phyloP scores from a whole-genome alignment of 1,284 basidiomycete species.

The Tylopilus orsonianus region DNA sequence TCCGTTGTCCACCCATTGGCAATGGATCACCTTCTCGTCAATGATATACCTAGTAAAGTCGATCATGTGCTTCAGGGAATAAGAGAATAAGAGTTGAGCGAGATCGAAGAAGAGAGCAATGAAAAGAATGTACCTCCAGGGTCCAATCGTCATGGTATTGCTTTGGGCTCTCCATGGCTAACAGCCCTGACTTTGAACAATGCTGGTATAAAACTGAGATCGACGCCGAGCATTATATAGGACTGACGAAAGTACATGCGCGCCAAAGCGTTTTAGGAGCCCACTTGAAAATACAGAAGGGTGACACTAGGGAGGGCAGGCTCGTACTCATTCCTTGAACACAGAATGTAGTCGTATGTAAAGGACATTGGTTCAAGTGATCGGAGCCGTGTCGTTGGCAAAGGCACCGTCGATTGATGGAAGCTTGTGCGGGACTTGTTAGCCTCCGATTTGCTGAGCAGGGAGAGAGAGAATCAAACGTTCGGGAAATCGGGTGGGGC shows the following conservation, averaged over 20 bases:
- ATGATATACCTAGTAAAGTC: constrained; percentile 2
- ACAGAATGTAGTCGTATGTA: neutral
- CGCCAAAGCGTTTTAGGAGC: constrained; percentile 4
- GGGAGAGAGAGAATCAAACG: neutral
- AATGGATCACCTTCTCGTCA: constrained; percentile 2
- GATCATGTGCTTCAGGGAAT: constrained; percentile 6
- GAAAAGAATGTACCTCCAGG: neutral
- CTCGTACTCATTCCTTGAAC: constrained; percentile 1
- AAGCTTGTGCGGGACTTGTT: neutral
- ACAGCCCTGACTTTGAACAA: neutral
- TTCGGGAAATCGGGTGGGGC: neutral
- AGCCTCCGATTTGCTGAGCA: neutral
- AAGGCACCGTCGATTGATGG: neutral
- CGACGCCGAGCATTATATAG: constrained; percentile 11
- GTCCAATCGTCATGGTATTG: neutral
- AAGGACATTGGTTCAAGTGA: neutral
- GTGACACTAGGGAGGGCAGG: neutral
- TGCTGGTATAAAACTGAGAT: neutral
- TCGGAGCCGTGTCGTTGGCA: constrained; percentile 8
- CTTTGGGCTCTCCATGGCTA: neutral
- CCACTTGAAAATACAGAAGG: neutral
- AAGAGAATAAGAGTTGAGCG: neutral
- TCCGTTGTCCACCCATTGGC: constrained; percentile 9
- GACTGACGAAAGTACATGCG: neutral
- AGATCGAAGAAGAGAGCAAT: neutral